Evolutionary conservation across 1,139 yeast genomes (phyloP).

Genomic region (Yamadazyma friedrichii): DNA sequence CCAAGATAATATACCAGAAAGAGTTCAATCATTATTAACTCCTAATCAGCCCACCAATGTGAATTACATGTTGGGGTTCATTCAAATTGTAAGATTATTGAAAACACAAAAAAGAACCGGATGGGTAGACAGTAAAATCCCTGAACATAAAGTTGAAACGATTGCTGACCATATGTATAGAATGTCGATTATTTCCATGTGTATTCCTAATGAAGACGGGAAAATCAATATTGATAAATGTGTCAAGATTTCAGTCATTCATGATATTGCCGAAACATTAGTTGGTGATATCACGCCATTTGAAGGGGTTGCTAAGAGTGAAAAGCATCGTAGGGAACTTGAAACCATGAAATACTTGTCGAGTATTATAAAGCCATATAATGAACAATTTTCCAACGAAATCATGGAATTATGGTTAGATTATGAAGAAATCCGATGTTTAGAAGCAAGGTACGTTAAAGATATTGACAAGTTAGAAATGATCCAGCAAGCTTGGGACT

Average conservation of each 20-base stretch:
- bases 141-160: conserved; percentile 55
- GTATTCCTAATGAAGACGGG: conserved; percentile 45
- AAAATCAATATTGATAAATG: conserved; percentile 50
- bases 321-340: conserved; percentile 79
- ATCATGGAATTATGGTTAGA: conserved; percentile 80
- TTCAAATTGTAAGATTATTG: conserved; percentile 71
- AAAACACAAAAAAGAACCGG: conserved; percentile 89
- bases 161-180: conserved; percentile 97
- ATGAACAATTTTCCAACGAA: conserved; percentile 61
- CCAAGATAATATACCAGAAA: conserved; percentile 53
- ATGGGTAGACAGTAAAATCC: conserved; percentile 79
- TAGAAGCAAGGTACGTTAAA: conserved; percentile 87
- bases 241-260: conserved; percentile 83
- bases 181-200: conserved; percentile 82
- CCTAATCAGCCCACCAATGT: conserved; percentile 23
- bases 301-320: conserved; percentile 62
- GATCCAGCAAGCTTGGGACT: conserved; percentile 87
- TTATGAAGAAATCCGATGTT: conserved; percentile 78
- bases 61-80: conserved; percentile 64
- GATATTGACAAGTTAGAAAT: conserved; percentile 94
- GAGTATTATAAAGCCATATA: conserved; percentile 61
- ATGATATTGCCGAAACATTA: conserved; percentile 90
- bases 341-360: conserved; percentile 70
- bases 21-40: conserved; percentile 42
- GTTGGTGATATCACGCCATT: conserved; percentile 96